Conservation (phyloP, 148 eudicot species). For the Talinum fruticosum region DNA sequence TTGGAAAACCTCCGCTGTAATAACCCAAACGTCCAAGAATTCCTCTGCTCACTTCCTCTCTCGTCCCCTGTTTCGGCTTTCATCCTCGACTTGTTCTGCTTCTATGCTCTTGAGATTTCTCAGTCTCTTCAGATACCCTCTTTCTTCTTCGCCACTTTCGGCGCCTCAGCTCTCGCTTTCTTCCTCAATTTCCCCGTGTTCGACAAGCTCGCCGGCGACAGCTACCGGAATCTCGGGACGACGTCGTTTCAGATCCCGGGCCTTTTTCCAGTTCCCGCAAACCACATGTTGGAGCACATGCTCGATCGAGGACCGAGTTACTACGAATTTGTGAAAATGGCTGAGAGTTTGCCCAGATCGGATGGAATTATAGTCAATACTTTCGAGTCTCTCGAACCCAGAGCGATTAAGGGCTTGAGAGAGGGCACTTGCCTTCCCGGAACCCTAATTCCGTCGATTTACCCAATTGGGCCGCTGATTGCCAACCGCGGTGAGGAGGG, state of each 20-base stretch:
- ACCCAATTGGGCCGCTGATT: conserved; percentile 49
- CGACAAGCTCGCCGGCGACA: not conserved
- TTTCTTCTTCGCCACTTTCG: conserved; percentile 22
- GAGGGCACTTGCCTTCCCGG: conserved; percentile 33
- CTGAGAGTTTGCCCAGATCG: conserved; percentile 4
- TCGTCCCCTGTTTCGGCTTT: conserved; percentile 16
- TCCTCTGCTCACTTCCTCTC: not conserved
- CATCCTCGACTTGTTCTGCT: conserved; percentile 36
- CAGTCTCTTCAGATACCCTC: conserved; percentile 23
- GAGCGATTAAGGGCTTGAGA: conserved; percentile 24
- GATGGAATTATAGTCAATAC: conserved; percentile 29
- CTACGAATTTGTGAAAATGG: conserved; percentile 1
- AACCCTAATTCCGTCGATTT: conserved; percentile 37
- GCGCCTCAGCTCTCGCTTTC: conserved; percentile 13
- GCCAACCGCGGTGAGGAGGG: conserved; percentile 11
- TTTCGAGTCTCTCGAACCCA: conserved; percentile 31
- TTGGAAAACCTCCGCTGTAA: conserved; percentile 4
- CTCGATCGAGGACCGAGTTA: conserved; percentile 8
- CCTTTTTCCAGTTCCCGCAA: conserved; percentile 5
- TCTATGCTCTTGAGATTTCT: conserved; percentile 26
- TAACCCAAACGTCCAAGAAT: not conserved
- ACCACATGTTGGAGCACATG: conserved; percentile 8
- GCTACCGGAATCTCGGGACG: not conserved
- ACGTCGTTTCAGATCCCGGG: conserved; percentile 15
- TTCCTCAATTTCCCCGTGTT: conserved; percentile 16